A percentile compares a stretch with the other conserved stretches of the same genome.
phyloP scores from a whole-genome alignment of 306 rosid genomes.

The Cucurbita pepo region DNA sequence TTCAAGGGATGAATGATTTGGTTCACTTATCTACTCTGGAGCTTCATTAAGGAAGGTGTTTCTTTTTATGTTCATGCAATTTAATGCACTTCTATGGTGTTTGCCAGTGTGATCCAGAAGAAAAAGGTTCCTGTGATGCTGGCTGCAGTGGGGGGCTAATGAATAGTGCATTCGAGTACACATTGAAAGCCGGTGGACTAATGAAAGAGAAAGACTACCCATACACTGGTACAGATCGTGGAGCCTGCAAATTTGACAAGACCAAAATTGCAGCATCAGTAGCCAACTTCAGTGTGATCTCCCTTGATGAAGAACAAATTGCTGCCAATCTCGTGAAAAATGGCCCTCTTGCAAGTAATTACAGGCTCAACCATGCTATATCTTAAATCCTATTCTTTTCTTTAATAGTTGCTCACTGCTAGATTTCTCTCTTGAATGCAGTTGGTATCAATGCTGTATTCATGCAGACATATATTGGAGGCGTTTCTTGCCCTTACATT shows the following conservation, averaged over 20 bases:
- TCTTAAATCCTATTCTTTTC: background rate
- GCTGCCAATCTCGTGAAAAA: slow-evolving; percentile 88
- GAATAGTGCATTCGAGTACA: slow-evolving; percentile 95
- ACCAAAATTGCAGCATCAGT: slow-evolving; percentile 72
- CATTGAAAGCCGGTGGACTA: slow-evolving; percentile 76
- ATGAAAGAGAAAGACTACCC: slow-evolving; percentile 93
- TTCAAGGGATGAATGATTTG: background rate
- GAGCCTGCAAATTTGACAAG: slow-evolving; percentile 70
- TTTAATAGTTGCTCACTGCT: background rate
- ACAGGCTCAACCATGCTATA: background rate
- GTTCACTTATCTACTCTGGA: background rate
- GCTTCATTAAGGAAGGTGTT: background rate
- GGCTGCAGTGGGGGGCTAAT: slow-evolving; percentile 93
- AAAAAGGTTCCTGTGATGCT: slow-evolving; percentile 64
- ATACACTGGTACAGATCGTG: slow-evolving; percentile 62
- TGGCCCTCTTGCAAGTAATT: slow-evolving; percentile 85
- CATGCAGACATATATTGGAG: slow-evolving; percentile 87
- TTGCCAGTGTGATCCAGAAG: slow-evolving; percentile 88
- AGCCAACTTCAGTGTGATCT: slow-evolving; percentile 74
- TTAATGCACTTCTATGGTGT: background rate
- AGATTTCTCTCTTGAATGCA: slow-evolving; percentile 18
- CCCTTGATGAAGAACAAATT: slow-evolving; percentile 83
- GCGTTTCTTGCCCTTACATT: slow-evolving; percentile 91
- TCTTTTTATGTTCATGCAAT: background rate
- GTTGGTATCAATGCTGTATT: slow-evolving; percentile 90